These are phyloP conservation scores for Wickerhamiella infanticola DNA, from an alignment of 1,139 yeast genomes.

Conservation along the genomic window DNA sequence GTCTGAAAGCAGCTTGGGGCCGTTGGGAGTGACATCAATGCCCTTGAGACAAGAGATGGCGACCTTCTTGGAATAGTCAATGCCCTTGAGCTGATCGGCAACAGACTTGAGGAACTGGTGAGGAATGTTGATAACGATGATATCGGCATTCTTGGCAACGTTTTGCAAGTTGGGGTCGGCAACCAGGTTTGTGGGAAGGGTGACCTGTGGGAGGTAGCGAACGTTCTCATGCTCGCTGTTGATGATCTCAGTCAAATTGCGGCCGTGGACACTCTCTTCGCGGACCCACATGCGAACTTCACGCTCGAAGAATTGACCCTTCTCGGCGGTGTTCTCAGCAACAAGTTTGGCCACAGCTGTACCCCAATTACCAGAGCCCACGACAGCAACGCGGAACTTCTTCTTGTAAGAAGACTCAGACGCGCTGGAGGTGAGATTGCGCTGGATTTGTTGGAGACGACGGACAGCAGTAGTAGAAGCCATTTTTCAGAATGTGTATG, in stretches of 20 bases:
- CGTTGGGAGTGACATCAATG: conserved; percentile 63
- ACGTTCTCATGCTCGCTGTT: conserved; percentile 81
- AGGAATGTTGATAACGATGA: conserved; percentile 79
- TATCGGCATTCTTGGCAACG: conserved; percentile 63
- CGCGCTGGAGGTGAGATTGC: background rate
- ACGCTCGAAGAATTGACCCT: conserved; percentile 49
- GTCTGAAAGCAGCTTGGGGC: conserved; percentile 65
- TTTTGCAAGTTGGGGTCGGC: conserved; percentile 73
- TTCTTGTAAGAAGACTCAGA: conserved; percentile 9
- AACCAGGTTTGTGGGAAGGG: conserved; percentile 59
- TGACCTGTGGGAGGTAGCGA: conserved; percentile 64
- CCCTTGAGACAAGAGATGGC: conserved; percentile 94
- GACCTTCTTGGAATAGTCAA: conserved; percentile 50
- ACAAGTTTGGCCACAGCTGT: conserved; percentile 89
- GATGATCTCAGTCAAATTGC: conserved; percentile 68
- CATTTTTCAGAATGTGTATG: background rate
- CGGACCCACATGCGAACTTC: conserved; percentile 90
- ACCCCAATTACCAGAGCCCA: conserved; percentile 43
- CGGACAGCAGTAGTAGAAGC: background rate
- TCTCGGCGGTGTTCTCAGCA: conserved; percentile 64
- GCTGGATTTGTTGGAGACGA: background rate
- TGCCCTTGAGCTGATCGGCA: conserved; percentile 58
- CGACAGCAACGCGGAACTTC: conserved; percentile 23
- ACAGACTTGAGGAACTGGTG: conserved; percentile 77
- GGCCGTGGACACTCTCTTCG: conserved; percentile 54